Evolutionary conservation across 306 rosid genomes (phyloP), one percentile per base, ranked within the genome.

Genomic region (Lathyrus tuberosus): DNA sequence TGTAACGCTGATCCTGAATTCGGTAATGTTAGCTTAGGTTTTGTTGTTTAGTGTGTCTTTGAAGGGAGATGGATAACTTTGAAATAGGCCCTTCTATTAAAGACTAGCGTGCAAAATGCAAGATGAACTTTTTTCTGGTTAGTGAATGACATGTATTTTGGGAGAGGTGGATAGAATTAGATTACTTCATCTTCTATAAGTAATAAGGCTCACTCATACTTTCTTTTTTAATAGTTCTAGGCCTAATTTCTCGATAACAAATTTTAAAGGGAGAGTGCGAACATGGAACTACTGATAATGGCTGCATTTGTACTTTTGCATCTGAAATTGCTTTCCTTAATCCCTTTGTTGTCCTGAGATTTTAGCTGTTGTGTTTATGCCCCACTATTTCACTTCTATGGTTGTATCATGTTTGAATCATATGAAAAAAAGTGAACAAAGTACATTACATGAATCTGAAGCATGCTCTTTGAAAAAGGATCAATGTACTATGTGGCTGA

Each of bases 1-100:
- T 59, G 9, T 52, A 14, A 5, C 57, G 35, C 75, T 73, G 75
- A 74, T 71, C 73, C 62, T 71, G 65, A 63, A 49, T 63, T 7
- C 53, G 33, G 22, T 53, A 67, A 24, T 35, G 43, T 46, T 42
- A 37, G 60, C 67, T 54, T 76, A 48, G 18, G 70, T 38, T 78
- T 59, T 40, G 63, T 76, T 79, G 63, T 59, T 67, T 57, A 5
- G 9, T 41, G n/a, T 73, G 76, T 63, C 35, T 44, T 66, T 0
- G 58, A 54, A 65, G 38, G 51, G 74, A 49, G 46, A 37, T 69
- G 60, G 38, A 44, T 69, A 40, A 28, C 49, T 65, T 37, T 28
- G 65, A 58, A 42, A 48, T 58, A 24, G 26, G n/a, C 26, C 61
- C 56, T 67, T 67, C 24, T 8, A 30, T 64, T 53, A 43, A 10